Evolutionary conservation across 2,329 filamentous ascomycete species (phyloP).

Genomic region (Alternaria novae-zelandiae): DNA sequence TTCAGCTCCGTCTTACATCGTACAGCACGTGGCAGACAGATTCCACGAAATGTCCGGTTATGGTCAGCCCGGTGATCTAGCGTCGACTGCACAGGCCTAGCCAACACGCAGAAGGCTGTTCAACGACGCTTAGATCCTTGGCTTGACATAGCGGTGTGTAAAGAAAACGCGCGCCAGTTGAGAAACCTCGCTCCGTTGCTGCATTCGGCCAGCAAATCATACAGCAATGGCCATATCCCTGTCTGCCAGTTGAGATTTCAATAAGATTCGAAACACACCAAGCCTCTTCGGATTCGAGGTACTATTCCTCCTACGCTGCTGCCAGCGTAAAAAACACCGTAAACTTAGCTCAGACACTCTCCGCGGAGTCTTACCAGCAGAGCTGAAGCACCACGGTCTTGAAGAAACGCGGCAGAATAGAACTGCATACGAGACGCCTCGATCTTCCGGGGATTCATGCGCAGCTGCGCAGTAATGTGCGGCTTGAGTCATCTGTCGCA

Average conservation of each 20-base stretch:
- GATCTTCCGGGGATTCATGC: not conserved
- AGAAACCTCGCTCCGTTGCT: not conserved
- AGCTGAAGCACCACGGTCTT: not conserved
- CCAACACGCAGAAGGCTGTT: not conserved
- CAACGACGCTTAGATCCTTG: not conserved
- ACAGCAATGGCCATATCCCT: not conserved
- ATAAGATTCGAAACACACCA: not conserved
- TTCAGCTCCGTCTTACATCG: not conserved
- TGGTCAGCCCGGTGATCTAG: not conserved
- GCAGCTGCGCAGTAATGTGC: not conserved
- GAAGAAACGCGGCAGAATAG: not conserved
- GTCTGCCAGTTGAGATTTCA: not conserved
- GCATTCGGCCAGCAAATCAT: not conserved
- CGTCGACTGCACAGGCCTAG: not conserved
- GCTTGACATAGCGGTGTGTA: not conserved
- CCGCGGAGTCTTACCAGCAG: not conserved
- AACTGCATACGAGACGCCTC: not conserved
- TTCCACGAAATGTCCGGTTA: not conserved
- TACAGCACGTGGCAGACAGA: not conserved
- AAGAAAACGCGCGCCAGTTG: not conserved
- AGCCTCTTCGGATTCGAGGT: not conserved
- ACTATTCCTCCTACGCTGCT: not conserved
- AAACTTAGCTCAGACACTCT: not conserved
- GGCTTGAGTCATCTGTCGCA: not conserved
- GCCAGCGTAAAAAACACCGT: not conserved